Conservation (phyloP, 2,329 filamentous ascomycete genomes). For the Penicillium sp. region DNA sequence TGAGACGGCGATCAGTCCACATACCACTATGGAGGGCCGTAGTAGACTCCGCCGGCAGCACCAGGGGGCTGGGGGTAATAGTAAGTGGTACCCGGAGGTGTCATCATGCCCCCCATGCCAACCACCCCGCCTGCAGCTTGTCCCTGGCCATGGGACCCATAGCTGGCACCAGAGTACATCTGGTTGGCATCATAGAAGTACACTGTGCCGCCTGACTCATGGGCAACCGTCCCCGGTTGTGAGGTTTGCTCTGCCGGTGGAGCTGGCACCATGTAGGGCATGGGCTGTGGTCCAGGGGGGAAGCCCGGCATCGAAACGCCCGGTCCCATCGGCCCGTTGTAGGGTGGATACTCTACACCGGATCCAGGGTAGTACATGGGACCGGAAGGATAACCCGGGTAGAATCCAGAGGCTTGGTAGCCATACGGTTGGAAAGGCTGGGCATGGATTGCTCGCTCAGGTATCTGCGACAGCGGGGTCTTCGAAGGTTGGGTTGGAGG, state of each 20-base stretch:
- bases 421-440: slow-evolving; percentile 77
- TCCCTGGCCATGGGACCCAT: slow-evolving; percentile 45
- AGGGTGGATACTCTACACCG: slow-evolving; percentile 36
- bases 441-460: slow-evolving; percentile 85
- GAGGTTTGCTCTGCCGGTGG: slow-evolving; percentile 34
- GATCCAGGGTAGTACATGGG: slow-evolving; percentile 63
- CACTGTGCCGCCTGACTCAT: slow-evolving; percentile 92
- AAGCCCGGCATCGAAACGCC: slow-evolving; percentile 51
- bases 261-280: slow-evolving; percentile 29
- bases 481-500: slow-evolving; percentile 65
- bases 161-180: slow-evolving; percentile 48
- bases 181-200: slow-evolving; percentile 88
- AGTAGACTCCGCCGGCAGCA: slow-evolving; percentile 50
- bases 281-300: slow-evolving; percentile 47
- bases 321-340: slow-evolving; percentile 43
- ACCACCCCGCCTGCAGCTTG: slow-evolving; percentile 50
- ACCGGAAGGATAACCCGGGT: slow-evolving; percentile 53
- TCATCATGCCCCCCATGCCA: slow-evolving; percentile 76
- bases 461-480: slow-evolving; percentile 84
- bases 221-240: slow-evolving; percentile 59
- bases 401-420: slow-evolving; percentile 55
- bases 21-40: slow-evolving; percentile 35
- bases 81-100: slow-evolving; percentile 49
- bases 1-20: not conserved
- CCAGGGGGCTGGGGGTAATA: slow-evolving; percentile 54